phyloP scores from a whole-genome alignment of 331 rosid species.

The Saraca asoca region DNA sequence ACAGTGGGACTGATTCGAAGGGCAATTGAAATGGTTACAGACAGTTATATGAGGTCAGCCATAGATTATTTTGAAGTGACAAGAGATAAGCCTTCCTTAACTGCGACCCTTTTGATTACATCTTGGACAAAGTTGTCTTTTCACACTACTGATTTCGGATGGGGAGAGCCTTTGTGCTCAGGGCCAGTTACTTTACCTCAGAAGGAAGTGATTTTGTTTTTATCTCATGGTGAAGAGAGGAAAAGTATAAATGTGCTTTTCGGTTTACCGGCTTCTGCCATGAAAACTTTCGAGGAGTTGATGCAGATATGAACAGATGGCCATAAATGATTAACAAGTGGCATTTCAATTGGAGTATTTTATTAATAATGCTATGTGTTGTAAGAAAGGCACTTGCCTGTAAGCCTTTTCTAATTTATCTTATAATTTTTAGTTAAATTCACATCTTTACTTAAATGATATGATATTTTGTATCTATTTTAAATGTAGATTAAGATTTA shows the following conservation, averaged over 20 bases:
- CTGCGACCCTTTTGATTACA: constrained; percentile 77
- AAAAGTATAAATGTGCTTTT: constrained; percentile 66
- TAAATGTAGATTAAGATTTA: no score
- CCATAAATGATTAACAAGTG: neutral
- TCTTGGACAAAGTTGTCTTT: constrained; percentile 79
- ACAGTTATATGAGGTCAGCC: constrained; percentile 72
- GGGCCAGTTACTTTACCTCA: constrained; percentile 85
- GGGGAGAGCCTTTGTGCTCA: constrained; percentile 80
- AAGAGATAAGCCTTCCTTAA: constrained; percentile 69
- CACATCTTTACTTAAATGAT: no score
- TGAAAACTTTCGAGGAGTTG: constrained; percentile 58
- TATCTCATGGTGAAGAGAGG: constrained; percentile 60
- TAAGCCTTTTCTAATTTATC: no score
- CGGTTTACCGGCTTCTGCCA: constrained; percentile 90
- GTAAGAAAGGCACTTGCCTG: no score
- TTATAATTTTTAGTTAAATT: no score
- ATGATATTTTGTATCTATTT: no score
- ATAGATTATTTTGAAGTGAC: constrained; percentile 77
- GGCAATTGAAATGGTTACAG: constrained; percentile 62
- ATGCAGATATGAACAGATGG: constrained; percentile 41
- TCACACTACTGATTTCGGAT: constrained; percentile 80
- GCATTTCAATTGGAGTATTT: no score
- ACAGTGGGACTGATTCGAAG: constrained; percentile 51
- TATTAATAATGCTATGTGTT: no score
- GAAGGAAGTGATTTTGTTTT: constrained; percentile 69